These are phyloP conservation scores for Cryptococcus sp. DNA, from an alignment of 1,284 basidiomycete species.

Conservation along the genomic window DNA sequence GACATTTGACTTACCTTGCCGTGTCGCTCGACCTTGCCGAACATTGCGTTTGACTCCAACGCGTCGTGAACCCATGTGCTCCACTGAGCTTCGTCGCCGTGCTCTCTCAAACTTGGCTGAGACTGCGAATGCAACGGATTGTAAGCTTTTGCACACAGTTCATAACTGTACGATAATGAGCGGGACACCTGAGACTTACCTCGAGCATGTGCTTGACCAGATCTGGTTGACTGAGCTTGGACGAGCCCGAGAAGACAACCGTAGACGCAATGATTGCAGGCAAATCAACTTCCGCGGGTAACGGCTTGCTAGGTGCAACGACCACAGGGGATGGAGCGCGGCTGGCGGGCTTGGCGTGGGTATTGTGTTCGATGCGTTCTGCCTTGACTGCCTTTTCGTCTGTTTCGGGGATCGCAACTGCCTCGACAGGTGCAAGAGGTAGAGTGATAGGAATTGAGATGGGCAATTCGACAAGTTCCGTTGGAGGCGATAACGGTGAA, in stretches of 20 bases:
- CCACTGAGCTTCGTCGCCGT: conserved; percentile 46
- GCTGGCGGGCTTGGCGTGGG: background rate
- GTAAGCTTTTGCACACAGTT: no score
- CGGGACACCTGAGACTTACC: conserved; percentile 26
- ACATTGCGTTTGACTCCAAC: conserved; percentile 49
- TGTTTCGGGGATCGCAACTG: no score
- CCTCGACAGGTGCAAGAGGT: background rate
- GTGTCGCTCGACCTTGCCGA: conserved; percentile 51
- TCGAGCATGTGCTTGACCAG: conserved; percentile 52
- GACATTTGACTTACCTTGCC: conserved; percentile 43
- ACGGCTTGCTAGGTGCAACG: conserved; percentile 15
- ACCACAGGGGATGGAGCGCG: background rate
- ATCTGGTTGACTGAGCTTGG: conserved; percentile 51
- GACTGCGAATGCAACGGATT: conserved; percentile 25
- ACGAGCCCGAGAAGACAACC: conserved; percentile 53
- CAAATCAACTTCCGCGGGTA: conserved; percentile 43
- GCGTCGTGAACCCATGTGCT: conserved; percentile 38
- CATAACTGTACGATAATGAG: background rate
- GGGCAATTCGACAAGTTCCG: conserved; percentile 8
- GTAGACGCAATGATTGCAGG: conserved; percentile 51
- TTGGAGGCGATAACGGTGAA: conserved; percentile 18
- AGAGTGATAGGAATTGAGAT: background rate
- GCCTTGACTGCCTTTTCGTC: conserved; percentile 6
- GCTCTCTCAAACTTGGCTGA: conserved; percentile 44
- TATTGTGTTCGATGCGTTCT: background rate